phyloP scores from a whole-genome alignment of 1,284 basidiomycete species.

The Athelia sp. region DNA sequence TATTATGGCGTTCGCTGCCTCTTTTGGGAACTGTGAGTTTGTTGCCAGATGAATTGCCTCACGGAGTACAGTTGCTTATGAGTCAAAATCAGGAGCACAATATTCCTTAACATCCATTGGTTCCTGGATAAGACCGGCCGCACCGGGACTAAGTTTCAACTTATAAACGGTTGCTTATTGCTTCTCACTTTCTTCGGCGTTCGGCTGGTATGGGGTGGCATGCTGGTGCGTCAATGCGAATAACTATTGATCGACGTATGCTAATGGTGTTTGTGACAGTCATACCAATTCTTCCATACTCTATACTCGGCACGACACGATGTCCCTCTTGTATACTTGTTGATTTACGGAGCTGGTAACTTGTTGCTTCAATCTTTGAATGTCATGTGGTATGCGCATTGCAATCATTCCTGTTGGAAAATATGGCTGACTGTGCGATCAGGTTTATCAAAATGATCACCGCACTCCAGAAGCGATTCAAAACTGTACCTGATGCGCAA shows the following conservation, averaged over 20 bases:
- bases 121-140: slow-evolving; percentile 70
- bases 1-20: slow-evolving; percentile 70
- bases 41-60: not conserved
- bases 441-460: slow-evolving; percentile 66
- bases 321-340: slow-evolving; percentile 40
- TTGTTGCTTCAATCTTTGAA: slow-evolving; percentile 61
- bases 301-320: slow-evolving; percentile 43
- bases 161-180: slow-evolving; percentile 63
- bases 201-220: slow-evolving; percentile 60
- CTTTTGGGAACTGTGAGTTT: slow-evolving; percentile 66
- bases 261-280: slow-evolving; percentile 33
- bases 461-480: slow-evolving; percentile 52
- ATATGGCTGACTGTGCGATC: slow-evolving; percentile 4
- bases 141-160: slow-evolving; percentile 61
- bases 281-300: slow-evolving; percentile 55
- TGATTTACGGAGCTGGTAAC: slow-evolving; percentile 53
- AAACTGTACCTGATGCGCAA: not conserved
- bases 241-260: not conserved
- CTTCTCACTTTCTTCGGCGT: slow-evolving; percentile 57
- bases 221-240: slow-evolving; percentile 7
- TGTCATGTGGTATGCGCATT: slow-evolving; percentile 56
- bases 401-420: not conserved
- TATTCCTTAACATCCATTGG: slow-evolving; percentile 78
- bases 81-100: slow-evolving; percentile 52
- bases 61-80: too few species aligned